Conservation (phyloP, 2,329 filamentous ascomycete species). For the Cyphellophora attinorum region DNA sequence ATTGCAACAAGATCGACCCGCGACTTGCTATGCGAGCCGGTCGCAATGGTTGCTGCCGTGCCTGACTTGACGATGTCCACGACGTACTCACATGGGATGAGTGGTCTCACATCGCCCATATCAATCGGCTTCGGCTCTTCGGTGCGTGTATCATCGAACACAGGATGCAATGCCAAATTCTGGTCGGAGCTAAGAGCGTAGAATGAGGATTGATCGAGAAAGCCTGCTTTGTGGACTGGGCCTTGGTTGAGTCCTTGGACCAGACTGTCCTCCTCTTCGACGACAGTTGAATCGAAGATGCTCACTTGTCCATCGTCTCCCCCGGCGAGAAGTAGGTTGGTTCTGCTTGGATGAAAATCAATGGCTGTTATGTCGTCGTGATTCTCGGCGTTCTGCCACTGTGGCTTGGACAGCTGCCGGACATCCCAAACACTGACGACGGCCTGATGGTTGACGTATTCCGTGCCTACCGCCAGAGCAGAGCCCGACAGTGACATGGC, state of each 20-base stretch:
- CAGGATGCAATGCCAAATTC: slow-evolving; percentile 47
- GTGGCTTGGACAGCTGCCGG: slow-evolving; percentile 10
- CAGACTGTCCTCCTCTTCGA: slow-evolving; percentile 53
- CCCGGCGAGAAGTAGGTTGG: slow-evolving; percentile 46
- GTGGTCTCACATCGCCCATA: slow-evolving; percentile 48
- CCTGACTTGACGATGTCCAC: slow-evolving; percentile 37
- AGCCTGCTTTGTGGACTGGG: slow-evolving; percentile 53
- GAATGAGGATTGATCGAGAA: slow-evolving; percentile 42
- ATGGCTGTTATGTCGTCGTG: slow-evolving; percentile 53
- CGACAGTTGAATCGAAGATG: slow-evolving; percentile 48
- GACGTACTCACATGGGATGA: slow-evolving; percentile 49
- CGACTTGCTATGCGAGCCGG: slow-evolving; percentile 17
- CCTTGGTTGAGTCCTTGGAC: slow-evolving; percentile 54
- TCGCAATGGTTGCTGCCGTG: slow-evolving; percentile 14
- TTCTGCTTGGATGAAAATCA: slow-evolving; percentile 42
- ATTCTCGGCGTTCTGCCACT: slow-evolving; percentile 29
- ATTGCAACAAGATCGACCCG: slow-evolving; percentile 30
- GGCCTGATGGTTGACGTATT: slow-evolving; percentile 8
- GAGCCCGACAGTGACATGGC: slow-evolving; percentile 11
- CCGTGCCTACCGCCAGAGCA: slow-evolving; percentile 15
- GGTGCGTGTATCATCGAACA: slow-evolving; percentile 29
- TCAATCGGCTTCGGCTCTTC: slow-evolving; percentile 38
- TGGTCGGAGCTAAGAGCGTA: slow-evolving; percentile 56
- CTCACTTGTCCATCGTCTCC: slow-evolving; percentile 56
- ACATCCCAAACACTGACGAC: slow-evolving; percentile 26